These are phyloP conservation scores for Plenodomus biglobosus DNA, from an alignment of 2,329 filamentous ascomycete genomes.

Conservation along the genomic window DNA sequence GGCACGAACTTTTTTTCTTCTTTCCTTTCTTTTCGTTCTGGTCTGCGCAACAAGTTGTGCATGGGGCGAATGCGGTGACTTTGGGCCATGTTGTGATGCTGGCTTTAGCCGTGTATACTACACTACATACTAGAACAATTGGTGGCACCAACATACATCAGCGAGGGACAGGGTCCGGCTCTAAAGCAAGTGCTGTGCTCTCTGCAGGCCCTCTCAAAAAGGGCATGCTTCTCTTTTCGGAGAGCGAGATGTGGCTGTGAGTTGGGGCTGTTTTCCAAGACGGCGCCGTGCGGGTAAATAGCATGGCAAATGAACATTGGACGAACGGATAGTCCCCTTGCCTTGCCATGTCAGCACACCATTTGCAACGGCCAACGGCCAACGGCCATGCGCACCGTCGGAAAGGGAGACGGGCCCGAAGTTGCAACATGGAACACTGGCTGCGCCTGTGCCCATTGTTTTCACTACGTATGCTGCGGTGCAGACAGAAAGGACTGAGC, in stretches of 20 bases:
- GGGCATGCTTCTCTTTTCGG: background rate
- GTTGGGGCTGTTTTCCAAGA: constrained; percentile 21
- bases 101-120: background rate
- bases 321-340: constrained; percentile 25
- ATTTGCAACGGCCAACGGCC: too few relatives aligned
- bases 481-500: background rate
- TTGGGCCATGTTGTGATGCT: background rate
- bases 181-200: constrained; percentile 12
- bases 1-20: too few relatives aligned
- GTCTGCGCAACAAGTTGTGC: background rate
- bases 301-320: constrained; percentile 25
- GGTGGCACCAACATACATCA: constrained; percentile 1
- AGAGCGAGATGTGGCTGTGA: constrained; percentile 14
- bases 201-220: background rate
- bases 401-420: constrained; percentile 13
- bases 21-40: background rate
- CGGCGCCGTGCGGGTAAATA: constrained; percentile 36
- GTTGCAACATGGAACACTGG: constrained; percentile 11
- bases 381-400: constrained; percentile 10
- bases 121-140: too few relatives aligned
- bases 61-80: background rate
- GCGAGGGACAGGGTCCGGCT: constrained; percentile 7
- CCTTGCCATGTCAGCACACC: constrained; percentile 29
- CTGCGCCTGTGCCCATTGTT: constrained; percentile 11
- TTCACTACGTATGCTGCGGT: constrained; percentile 4